Conservation (phyloP, 164 flowering plant genomes). For the Stephania cephalantha region DNA sequence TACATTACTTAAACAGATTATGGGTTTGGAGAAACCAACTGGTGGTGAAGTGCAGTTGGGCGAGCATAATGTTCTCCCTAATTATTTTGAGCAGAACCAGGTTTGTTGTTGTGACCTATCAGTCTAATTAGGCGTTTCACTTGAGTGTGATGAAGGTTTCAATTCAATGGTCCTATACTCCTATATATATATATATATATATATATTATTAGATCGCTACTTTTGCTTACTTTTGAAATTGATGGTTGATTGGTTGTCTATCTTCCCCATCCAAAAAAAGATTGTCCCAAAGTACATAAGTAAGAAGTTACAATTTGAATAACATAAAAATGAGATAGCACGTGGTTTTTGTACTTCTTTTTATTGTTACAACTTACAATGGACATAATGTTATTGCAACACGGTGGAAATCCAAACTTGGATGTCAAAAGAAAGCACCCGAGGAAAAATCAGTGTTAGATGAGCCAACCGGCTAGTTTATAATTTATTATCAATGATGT, state of each 20-base stretch:
- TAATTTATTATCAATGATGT: background rate
- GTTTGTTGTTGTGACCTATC: slow-evolving; percentile 26
- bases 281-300: no score
- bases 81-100: slow-evolving; percentile 99
- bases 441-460: background rate
- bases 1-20: slow-evolving; percentile 79
- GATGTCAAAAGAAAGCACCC: background rate
- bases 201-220: no score
- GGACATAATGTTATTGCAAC: background rate
- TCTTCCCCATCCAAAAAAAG: background rate
- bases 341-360: background rate
- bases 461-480: background rate
- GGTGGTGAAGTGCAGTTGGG: slow-evolving; percentile 80
- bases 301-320: background rate
- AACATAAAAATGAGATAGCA: background rate
- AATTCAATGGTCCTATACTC: background rate
- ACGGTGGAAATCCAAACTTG: background rate
- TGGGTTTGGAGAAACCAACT: slow-evolving; percentile 75
- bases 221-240: background rate
- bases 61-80: slow-evolving; percentile 92
- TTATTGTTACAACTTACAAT: background rate
- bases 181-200: no score
- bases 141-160: background rate
- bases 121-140: background rate
- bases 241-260: background rate